Base-by-base conservation (phyloP, 1,139 yeast species). In the Pneumocystis murina region DNA sequence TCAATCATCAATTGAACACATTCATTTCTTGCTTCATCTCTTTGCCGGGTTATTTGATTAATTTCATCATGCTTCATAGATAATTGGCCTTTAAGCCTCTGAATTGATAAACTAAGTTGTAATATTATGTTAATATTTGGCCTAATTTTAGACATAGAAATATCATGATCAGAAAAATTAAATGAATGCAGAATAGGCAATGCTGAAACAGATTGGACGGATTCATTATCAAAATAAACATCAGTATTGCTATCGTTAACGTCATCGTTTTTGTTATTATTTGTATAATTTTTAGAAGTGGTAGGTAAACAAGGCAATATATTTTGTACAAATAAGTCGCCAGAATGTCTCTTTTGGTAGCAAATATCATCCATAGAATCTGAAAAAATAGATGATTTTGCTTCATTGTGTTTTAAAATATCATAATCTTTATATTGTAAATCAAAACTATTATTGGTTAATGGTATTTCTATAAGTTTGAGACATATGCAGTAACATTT, bases 31-130 rank as follows among this genome's bases (percentile, higher is more conserved):
- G 87, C 83, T 7, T 78, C 79, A 61, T 84, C 86, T 69, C 87
- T 87, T 63, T 86, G 88, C 7, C 70, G 71, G 1, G 76, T 73
- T 41, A 87, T 72, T 64, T 78, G 78, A 14, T 76, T 76, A 62
- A 86, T 79, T 64, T 87, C 91, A 62, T 86, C 90, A 67, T 79
- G 81, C 63, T 85, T 75, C 0, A 88, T 80, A 59, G 82, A 75
- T 43, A 90, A 73, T 71, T 92, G 97, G 20, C 86, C 81, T 71
- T 92, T 96, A 59, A 91, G 76, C 64, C 91, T 79, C 65, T 96
- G 80, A 28, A 91, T 83, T 61, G 84, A 88, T 0, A 87, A 77
- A 62, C 89, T 81, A 81, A 89, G 80, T 69, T 85, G 85, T 67
- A 86, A 84, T 61, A 64, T 64, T 61, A 63, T 63, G 40, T 63